phyloP scores from a whole-genome alignment of 805 yeast species.

The Cyberlindnera sargentensis region DNA sequence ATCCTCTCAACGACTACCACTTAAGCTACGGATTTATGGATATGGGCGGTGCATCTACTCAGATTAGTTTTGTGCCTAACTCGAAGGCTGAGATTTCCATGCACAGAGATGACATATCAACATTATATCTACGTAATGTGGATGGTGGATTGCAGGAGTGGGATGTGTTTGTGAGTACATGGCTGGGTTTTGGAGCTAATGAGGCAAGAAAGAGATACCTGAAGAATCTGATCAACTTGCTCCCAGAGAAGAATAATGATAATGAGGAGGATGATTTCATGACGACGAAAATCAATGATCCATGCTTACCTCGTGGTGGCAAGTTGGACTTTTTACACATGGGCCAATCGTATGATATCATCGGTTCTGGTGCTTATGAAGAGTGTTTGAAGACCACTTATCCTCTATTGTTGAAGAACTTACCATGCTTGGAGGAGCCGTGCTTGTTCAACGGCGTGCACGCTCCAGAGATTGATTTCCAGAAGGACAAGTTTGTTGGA shows the following conservation, averaged over 20 bases:
- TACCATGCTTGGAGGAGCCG: conserved; percentile 82
- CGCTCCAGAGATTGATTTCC: conserved; percentile 81
- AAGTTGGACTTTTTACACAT: conserved; percentile 39
- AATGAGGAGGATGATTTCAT: conserved; percentile 39
- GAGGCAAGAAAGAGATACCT: conserved; percentile 78
- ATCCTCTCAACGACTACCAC: conserved; percentile 29
- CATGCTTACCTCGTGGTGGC: conserved; percentile 73
- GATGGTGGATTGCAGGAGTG: conserved; percentile 70
- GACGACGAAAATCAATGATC: conserved; percentile 47
- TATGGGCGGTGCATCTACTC: conserved; percentile 99
- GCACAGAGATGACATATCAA: conserved; percentile 69
- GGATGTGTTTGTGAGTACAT: conserved; percentile 88
- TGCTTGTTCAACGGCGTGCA: conserved; percentile 94
- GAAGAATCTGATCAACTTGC: conserved; percentile 41
- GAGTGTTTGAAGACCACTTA: conserved; percentile 64
- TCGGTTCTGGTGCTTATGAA: conserved; percentile 76
- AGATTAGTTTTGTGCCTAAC: conserved; percentile 86
- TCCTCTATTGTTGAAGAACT: conserved; percentile 69
- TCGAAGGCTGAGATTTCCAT: conserved; percentile 47
- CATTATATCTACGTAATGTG: conserved; percentile 55
- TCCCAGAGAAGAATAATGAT: conserved; percentile 42
- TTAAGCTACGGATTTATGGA: conserved; percentile 91
- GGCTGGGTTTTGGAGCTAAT: conserved; percentile 98
- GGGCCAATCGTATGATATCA: conserved; percentile 40
- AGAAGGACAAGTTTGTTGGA: conserved; percentile 79